These are phyloP conservation scores for Phytopythium sindhum DNA, from an alignment of 352 stramenopile genomes.

Conservation along the genomic window DNA sequence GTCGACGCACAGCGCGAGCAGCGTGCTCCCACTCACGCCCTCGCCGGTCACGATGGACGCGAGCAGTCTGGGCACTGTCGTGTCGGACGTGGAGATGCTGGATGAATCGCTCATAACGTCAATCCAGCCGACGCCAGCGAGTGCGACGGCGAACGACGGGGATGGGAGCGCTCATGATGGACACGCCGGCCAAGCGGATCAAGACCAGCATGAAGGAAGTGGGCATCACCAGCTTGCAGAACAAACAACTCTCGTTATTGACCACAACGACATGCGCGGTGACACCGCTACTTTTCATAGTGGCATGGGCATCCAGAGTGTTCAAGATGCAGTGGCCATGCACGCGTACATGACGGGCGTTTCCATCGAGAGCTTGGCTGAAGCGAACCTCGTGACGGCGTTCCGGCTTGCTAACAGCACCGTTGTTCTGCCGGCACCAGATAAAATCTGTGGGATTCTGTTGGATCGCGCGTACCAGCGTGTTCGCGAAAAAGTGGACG, in stretches of 20 bases:
- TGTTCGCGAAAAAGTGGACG: background rate
- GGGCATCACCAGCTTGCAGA: background rate
- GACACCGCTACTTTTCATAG: background rate
- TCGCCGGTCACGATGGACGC: background rate
- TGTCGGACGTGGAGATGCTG: slow-evolving; percentile 1
- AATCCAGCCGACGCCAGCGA: background rate
- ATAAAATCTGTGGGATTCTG: slow-evolving; percentile 13
- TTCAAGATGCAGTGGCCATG: slow-evolving; percentile 13
- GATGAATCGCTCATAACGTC: background rate
- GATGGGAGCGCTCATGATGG: background rate
- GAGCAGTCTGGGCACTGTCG: background rate
- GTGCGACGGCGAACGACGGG: background rate
- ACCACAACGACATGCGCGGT: background rate
- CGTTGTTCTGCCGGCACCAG: background rate
- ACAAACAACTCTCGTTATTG: background rate
- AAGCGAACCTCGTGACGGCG: slow-evolving; percentile 14
- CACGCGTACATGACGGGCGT: slow-evolving; percentile 22
- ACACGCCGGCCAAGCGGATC: background rate
- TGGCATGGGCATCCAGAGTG: background rate
- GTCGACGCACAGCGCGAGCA: background rate
- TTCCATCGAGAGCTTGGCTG: slow-evolving; percentile 9
- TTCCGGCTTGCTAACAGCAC: slow-evolving; percentile 3
- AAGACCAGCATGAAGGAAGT: background rate
- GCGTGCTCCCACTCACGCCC: background rate
- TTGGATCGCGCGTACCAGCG: slow-evolving; percentile 16